These are phyloP conservation scores for Camillea tinctor DNA, from an alignment of 2,329 filamentous ascomycete genomes.

Conservation along the genomic window DNA sequence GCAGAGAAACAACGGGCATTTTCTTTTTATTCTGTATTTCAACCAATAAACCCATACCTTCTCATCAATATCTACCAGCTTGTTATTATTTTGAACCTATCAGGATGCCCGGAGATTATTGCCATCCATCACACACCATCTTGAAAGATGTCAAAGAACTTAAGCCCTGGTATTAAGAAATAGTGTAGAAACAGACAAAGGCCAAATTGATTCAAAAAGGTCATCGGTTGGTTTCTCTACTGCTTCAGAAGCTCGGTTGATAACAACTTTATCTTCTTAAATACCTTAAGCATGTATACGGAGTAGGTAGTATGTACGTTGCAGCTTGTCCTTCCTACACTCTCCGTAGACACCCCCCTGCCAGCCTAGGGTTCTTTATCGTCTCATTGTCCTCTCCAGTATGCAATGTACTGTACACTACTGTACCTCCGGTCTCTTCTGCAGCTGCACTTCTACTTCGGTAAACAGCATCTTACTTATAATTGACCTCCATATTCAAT, in stretches of 20 bases:
- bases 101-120: neutral
- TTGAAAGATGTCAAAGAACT: neutral
- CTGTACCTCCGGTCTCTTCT: neutral
- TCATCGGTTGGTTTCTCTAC: neutral
- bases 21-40: neutral
- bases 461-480: neutral
- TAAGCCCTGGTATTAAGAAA: no score
- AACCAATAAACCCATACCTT: neutral
- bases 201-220: neutral
- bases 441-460: neutral
- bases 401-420: neutral
- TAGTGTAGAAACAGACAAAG: neutral
- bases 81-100: neutral
- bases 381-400: neutral
- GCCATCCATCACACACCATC: neutral
- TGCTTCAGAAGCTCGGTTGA: neutral
- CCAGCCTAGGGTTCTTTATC: neutral
- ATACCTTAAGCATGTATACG: no score
- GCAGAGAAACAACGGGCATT: neutral
- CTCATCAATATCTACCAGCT: neutral
- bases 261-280: neutral
- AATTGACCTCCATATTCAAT: neutral
- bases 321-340: neutral
- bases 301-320: no score
- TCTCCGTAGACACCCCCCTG: neutral